Base-by-base conservation (phyloP, 2,329 filamentous ascomycete genomes). In the Aspergillus versicolor region DNA sequence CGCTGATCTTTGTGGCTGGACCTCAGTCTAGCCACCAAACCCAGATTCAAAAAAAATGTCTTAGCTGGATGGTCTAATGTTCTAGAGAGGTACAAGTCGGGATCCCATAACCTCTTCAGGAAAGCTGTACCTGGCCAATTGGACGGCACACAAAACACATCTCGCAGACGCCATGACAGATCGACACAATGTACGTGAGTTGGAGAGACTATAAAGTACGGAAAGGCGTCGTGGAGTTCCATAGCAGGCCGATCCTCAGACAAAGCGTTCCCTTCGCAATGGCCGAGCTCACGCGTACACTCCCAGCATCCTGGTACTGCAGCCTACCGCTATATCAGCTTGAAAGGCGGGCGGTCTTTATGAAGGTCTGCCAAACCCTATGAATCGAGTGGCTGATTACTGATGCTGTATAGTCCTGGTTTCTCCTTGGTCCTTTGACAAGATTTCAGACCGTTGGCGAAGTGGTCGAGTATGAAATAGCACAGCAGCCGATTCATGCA, bases 221-320 rank as follows among this genome's bases (percentile, higher is more conserved):
- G 42, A 22, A 24, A 56, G 44, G 52, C 45, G 38, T 58, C 42
- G 13, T 22, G 24, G 34, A 37, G 24, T 13, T 38, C 11, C 21
- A 41, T 30, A 24, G 4, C 22, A 51, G 13, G 4, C 21, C 40
- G 3, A 17, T 42, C 17, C 42, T 27, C 15, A 15, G 19, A 27
- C 15, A 19, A 11, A 43, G 32, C 37, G 41, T 30, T 9, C 27
- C 27, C 12, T 6, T 6, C 22, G 67, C 47, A 42, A 74, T 75
- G 72, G 54, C 70, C 37, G 68, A 73, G 50, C 65, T 73, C 49
- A 49, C 64, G 27, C 66, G 72, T 48, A 82, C 80, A 19, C 68
- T 82, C 40, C 80, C 80, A n/a, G 79, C 80, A 12, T 82, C 79
- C 1, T 82, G 80, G 80, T 82, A 81, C 58, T 75, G 76, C 62